Evolutionary conservation across 768 basidiomycete species (phyloP).

Genomic region (Amanita molliuscula): DNA sequence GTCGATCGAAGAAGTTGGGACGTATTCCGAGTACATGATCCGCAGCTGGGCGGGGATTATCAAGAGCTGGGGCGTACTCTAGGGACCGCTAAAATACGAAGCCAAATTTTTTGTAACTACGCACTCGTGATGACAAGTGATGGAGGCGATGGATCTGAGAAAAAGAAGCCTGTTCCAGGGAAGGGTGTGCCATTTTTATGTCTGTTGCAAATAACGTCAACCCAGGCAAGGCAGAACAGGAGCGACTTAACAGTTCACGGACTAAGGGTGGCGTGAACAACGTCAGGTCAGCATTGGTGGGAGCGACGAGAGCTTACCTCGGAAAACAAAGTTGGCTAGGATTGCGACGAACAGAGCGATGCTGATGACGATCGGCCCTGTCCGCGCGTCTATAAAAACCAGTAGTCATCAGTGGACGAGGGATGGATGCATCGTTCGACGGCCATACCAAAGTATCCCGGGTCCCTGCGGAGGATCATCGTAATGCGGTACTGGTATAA

Average conservation of each 20-base stretch:
- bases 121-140: background rate
- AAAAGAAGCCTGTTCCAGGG: conserved; percentile 6
- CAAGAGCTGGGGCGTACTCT: conserved; percentile 29
- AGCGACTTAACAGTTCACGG: conserved; percentile 45
- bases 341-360: conserved; percentile 79
- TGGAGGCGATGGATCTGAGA: conserved; percentile 2
- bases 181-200: conserved; percentile 4
- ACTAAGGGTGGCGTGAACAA: conserved; percentile 24
- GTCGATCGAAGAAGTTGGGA: conserved; percentile 38
- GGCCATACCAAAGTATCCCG: conserved; percentile 74
- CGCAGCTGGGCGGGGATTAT: conserved; percentile 67
- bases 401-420: background rate
- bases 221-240: too few relatives aligned
- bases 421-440: background rate
- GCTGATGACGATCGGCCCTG: conserved; percentile 80
- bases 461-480: conserved; percentile 83
- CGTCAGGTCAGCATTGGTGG: conserved; percentile 6
- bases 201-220: background rate
- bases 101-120: too few relatives aligned
- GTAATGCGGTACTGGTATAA: conserved; percentile 84
- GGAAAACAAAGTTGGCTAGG: conserved; percentile 77
- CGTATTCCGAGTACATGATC: conserved; percentile 51
- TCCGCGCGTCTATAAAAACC: conserved; percentile 50
- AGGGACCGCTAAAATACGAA: too few relatives aligned
- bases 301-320: conserved; percentile 41